Conservation (phyloP, 2,329 filamentous ascomycete species). For the Penicillium sp. region DNA sequence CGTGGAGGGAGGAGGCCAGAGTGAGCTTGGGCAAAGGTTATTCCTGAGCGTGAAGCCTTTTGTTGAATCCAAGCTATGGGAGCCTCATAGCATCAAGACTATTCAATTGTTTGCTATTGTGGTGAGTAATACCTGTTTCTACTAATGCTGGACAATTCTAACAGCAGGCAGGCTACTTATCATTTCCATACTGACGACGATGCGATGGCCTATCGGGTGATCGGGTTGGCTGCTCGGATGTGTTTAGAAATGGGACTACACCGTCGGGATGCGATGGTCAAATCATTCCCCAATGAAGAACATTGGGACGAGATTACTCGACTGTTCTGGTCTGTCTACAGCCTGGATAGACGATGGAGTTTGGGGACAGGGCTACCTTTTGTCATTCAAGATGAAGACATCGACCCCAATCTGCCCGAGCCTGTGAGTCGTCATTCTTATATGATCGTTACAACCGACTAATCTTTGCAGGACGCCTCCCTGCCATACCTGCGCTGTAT, state of each 20-base stretch:
- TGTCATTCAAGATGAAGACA: slow-evolving; percentile 80
- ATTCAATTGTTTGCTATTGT: slow-evolving; percentile 60
- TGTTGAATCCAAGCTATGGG: slow-evolving; percentile 65
- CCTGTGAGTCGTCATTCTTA: slow-evolving; percentile 59
- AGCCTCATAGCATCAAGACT: slow-evolving; percentile 58
- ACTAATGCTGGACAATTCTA: not conserved
- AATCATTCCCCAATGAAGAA: slow-evolving; percentile 66
- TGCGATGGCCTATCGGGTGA: slow-evolving; percentile 80
- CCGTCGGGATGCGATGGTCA: slow-evolving; percentile 70
- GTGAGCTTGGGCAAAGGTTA: slow-evolving; percentile 70
- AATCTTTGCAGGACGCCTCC: slow-evolving; percentile 38
- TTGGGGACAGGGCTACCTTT: slow-evolving; percentile 89
- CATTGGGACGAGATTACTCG: slow-evolving; percentile 69
- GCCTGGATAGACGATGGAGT: slow-evolving; percentile 83
- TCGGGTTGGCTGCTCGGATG: slow-evolving; percentile 78
- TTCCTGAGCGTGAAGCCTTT: slow-evolving; percentile 75
- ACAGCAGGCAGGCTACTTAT: slow-evolving; percentile 63
- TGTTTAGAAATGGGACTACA: slow-evolving; percentile 84
- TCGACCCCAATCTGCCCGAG: slow-evolving; percentile 76
- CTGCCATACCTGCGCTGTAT: slow-evolving; percentile 77
- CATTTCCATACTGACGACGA: slow-evolving; percentile 87
- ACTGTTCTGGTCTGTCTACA: slow-evolving; percentile 85
- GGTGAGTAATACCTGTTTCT: slow-evolving; percentile 23
- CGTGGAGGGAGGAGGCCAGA: slow-evolving; percentile 77
- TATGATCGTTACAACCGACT: not conserved